Evolutionary conservation across 257 asterid species (phyloP).

Genomic region (Thymus mandschuricus): DNA sequence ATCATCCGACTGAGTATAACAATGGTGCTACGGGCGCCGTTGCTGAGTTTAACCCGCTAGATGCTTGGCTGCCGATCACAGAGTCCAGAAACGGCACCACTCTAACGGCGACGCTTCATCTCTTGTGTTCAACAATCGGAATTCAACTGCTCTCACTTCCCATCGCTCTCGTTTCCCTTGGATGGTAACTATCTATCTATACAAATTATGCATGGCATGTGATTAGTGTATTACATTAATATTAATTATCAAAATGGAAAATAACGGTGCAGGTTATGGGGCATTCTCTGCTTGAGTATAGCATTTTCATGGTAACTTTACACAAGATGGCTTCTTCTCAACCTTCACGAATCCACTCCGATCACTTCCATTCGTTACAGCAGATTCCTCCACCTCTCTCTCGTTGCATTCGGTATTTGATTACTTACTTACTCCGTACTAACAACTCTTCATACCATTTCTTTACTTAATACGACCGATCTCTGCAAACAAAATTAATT

Average conservation of each 20-base stretch:
- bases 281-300: slow-evolving; percentile 37
- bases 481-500: too few species aligned
- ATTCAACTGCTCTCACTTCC: slow-evolving; percentile 62
- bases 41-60: slow-evolving; percentile 26
- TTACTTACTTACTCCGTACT: too few species aligned
- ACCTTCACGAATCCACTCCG: slow-evolving; percentile 60
- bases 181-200: slow-evolving; percentile 50
- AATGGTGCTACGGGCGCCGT: slow-evolving; percentile 17
- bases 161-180: slow-evolving; percentile 58
- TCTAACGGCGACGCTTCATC: slow-evolving; percentile 43
- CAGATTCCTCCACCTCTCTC: slow-evolving; percentile 60
- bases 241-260: too few species aligned
- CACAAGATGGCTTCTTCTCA: slow-evolving; percentile 61
- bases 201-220: too few species aligned
- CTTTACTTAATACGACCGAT: too few species aligned
- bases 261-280: slow-evolving; percentile 52
- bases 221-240: too few species aligned
- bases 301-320: slow-evolving; percentile 67
- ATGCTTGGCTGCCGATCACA: slow-evolving; percentile 60
- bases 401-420: slow-evolving; percentile 58
- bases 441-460: too few species aligned
- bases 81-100: slow-evolving; percentile 58
- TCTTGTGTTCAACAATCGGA: slow-evolving; percentile 62
- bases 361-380: slow-evolving; percentile 61
- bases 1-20: background rate